Evolutionary conservation across 73 alveolate genomes (phyloP), one percentile per base, ranked within the genome.

Genomic region (Paramecium primaurelia): DNA sequence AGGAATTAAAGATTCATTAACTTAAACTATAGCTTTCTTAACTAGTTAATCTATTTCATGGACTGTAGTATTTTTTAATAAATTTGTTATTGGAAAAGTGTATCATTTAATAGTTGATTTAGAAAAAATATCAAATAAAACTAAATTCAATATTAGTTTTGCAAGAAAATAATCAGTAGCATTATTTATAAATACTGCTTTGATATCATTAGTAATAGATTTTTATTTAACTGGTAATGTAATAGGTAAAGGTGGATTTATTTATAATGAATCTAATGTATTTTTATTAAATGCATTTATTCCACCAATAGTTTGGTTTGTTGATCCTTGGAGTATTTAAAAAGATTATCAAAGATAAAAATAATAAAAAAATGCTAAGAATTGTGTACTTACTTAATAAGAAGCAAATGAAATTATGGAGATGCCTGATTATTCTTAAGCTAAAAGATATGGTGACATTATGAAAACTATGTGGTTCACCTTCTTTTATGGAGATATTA

Each of bases 401-500:
- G 90, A 89, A 71, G 94, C 94, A 4, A 89, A 89, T 73, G 71
- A 77, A 42, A n/a, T 89, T 20, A 89, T 89, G 94, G 94, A 89
- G 18, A 71, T 71, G 75, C 94, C 94, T 42, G 88, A 83, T 83
- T 89, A 89, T 30, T 71, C 94, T n/a, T 45, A 64, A 14, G 94
- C 92, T 45, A 89, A 89, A 32, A 69, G 94, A 89, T 89, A 89
- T 89, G 94, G 92, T 16, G 94, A 89, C 25, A 89, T 89, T 26
- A 89, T 89, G 94, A 89, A 89, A 47, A 89, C 94, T 11, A 89
- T 89, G 94, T 89, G 94, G 94, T 89, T 89, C 49, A 89, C 94
- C 10, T 89, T 89, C 68, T 89, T 89, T 71, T 89, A 89, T 89
- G 86, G 92, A 30, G 92, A 77, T 12, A 89, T 89, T 0, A 89